Percentiles rank a stretch among this genome's conserved stretches.
Evolutionary conservation across 208 protist genomes (phyloP).

Genomic region (Lotmaria passim): DNA sequence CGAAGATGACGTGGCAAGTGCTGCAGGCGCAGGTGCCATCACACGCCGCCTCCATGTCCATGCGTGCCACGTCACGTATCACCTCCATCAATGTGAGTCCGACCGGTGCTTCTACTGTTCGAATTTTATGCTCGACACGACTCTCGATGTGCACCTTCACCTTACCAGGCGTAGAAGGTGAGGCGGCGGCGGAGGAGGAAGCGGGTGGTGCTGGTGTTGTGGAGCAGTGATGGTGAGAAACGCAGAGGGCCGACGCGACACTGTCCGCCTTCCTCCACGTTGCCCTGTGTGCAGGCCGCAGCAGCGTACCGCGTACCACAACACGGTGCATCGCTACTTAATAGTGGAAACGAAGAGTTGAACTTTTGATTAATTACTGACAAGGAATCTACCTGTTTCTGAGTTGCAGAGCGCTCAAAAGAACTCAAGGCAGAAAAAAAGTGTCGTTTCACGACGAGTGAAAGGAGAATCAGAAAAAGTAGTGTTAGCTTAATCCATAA

Average conservation of each 20-base stretch:
- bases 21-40: conserved; percentile 96
- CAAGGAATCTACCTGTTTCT: too few species aligned
- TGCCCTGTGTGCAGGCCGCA: not conserved
- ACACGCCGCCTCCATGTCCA: conserved; percentile 97
- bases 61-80: conserved; percentile 87
- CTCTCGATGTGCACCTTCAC: conserved; percentile 46
- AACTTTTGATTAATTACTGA: too few species aligned
- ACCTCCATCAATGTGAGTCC: conserved; percentile 92
- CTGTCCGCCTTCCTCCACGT: not conserved
- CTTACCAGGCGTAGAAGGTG: conserved; percentile 35
- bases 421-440: too few species aligned
- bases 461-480: too few species aligned
- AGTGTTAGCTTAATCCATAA: too few species aligned
- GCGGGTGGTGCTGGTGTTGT: not conserved
- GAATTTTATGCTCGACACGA: conserved; percentile 29
- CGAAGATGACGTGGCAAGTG: conserved; percentile 96
- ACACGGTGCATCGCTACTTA: not conserved
- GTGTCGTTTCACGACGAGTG: too few species aligned
- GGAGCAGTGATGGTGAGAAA: not conserved
- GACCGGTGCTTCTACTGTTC: conserved; percentile 42
- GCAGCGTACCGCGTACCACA: not conserved
- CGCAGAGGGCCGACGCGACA: not conserved
- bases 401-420: too few species aligned
- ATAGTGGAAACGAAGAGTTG: not conserved
- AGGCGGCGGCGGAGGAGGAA: not conserved